Evolutionary conservation across 768 basidiomycete species (phyloP), one percentile per base, ranked within the genome.

Genomic region (Boletus sp.): DNA sequence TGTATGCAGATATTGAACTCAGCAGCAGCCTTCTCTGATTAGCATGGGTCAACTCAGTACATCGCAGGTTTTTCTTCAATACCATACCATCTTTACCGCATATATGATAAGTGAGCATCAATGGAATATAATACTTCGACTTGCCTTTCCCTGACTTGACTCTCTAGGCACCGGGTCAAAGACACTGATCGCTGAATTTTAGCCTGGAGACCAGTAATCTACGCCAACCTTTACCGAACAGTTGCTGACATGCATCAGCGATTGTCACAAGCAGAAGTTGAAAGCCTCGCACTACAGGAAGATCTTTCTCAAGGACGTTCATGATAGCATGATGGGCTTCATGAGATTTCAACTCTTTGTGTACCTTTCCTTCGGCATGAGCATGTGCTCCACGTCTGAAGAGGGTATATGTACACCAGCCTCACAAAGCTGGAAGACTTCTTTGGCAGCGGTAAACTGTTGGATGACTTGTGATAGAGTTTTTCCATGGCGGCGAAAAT

Each of bases 1-100:
- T 18, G 74, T 73, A 64, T 84, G 84, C 52, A 91, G 50, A 89
- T 77, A 55, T 83, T 84, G 52, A 89, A 80, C 66, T 90, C 85
- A 0, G 85, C 83, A 10, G 80, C 76, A 7, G 77, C 72, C 64
- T 85, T 84, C 61, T 89, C 84, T 29, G 80, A 77, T 42, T 73
- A n/a, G 78, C 74, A 18, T 84, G 69, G 51, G 81, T 78, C 52
- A 72, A 64, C 45, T 76, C 78, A 29, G 75, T 67, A 45, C 71
- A 72, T 42, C 70, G 79, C 69, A 68, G 78, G 60, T 59, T 82
- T 67, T 62, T 63, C 71, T 67, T 75, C 74, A 70, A 78, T 56
- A 45, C 60, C 4, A 67, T 55, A 33, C 81, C 70, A 18, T 73
- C 70, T 62, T 86, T 82, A 42, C 89, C 89, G 54, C 51, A 55